Conservation (phyloP, 805 yeast species). For the Yarrowia sp. region DNA sequence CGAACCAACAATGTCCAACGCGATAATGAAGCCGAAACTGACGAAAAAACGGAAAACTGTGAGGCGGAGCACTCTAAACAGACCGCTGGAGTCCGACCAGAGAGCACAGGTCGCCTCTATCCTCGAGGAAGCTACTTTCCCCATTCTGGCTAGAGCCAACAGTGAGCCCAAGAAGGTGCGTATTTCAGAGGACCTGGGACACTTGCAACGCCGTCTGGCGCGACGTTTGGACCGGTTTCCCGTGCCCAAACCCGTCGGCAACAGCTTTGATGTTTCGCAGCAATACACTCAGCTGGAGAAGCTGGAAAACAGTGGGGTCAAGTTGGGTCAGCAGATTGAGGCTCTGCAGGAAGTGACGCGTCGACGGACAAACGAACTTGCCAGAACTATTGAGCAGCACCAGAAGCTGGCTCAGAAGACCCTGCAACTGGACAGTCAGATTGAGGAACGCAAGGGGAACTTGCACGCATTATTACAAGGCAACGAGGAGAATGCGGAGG, state of each 20-base stretch:
- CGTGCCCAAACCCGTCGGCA: slow-evolving; percentile 16
- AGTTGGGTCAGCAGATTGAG: slow-evolving; percentile 3
- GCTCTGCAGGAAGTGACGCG: slow-evolving; percentile 28
- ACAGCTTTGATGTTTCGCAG: slow-evolving; percentile 15
- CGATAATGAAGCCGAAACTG: slow-evolving; percentile 33
- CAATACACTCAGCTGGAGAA: slow-evolving; percentile 18
- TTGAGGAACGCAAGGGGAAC: slow-evolving; percentile 9
- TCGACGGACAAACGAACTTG: slow-evolving; percentile 6
- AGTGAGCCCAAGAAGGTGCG: slow-evolving; percentile 24
- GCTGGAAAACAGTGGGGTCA: slow-evolving; percentile 11
- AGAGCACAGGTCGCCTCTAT: slow-evolving; percentile 1
- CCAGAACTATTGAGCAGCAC: slow-evolving; percentile 11
- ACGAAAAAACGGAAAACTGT: slow-evolving; percentile 1
- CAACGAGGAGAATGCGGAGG: not conserved
- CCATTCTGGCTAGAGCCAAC: slow-evolving; percentile 3
- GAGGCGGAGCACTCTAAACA: not conserved
- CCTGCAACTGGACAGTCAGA: slow-evolving; percentile 5
- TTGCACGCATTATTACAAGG: slow-evolving; percentile 9
- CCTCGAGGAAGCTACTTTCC: slow-evolving; percentile 26
- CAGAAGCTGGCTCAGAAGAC: slow-evolving; percentile 19
- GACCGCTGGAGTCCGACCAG: slow-evolving; percentile 8
- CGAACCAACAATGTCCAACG: not conserved
- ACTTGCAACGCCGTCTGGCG: slow-evolving; percentile 6
- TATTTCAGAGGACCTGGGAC: slow-evolving; percentile 22
- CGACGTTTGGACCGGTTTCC: slow-evolving; percentile 24